These are phyloP conservation scores for Termitomyces sp. DNA, from an alignment of 768 basidiomycete genomes.

Conservation along the genomic window DNA sequence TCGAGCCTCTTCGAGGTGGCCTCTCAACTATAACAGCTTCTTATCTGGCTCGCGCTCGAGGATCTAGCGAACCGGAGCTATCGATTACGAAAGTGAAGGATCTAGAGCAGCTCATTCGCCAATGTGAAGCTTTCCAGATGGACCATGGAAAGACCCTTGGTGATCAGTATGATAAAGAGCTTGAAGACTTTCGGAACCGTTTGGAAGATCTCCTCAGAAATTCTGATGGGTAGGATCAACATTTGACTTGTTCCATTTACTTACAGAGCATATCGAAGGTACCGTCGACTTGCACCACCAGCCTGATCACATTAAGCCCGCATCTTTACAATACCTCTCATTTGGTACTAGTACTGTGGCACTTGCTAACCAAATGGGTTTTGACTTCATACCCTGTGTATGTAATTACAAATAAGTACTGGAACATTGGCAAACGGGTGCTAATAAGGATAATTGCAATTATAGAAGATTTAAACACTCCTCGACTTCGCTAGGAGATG, in stretches of 20 bases:
- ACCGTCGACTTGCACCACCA: constrained; percentile 16
- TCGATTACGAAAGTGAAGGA: constrained; percentile 54
- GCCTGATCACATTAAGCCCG: constrained; percentile 3
- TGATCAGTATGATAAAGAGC: constrained; percentile 29
- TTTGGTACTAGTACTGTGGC: background rate
- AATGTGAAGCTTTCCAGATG: constrained; percentile 51
- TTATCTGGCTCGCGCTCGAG: constrained; percentile 66
- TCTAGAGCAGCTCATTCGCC: constrained; percentile 65
- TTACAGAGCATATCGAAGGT: constrained; percentile 4
- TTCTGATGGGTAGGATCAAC: constrained; percentile 24
- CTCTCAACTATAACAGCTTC: constrained; percentile 65
- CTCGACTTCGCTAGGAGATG: background rate
- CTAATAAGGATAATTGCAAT: background rate
- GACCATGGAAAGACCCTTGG: constrained; percentile 47
- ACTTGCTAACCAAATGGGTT: background rate
- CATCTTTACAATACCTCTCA: background rate
- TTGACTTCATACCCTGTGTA: background rate
- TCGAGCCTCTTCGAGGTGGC: constrained; percentile 39
- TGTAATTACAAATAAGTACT: background rate
- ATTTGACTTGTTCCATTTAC: background rate
- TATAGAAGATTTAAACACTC: background rate
- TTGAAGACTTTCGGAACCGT: constrained; percentile 31
- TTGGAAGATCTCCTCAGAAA: constrained; percentile 50
- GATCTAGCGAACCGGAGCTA: constrained; percentile 68
- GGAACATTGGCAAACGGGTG: no score